Conservation (phyloP, 805 yeast species). For the Hanseniaspora meyeri region DNA sequence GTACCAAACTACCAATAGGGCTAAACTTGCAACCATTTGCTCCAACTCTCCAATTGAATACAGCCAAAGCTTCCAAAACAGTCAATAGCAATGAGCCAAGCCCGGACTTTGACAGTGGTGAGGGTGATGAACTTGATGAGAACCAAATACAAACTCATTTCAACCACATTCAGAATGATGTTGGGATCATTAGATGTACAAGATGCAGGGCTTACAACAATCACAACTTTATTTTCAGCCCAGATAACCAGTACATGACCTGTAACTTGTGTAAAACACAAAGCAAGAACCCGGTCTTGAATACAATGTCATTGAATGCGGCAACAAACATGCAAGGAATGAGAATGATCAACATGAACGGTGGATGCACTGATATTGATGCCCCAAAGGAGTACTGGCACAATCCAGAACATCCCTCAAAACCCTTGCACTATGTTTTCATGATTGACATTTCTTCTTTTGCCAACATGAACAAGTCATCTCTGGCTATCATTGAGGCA, state of each 20-base stretch:
- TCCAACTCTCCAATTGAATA: slow-evolving; percentile 27
- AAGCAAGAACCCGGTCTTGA: slow-evolving; percentile 42
- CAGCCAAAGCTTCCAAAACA: neutral
- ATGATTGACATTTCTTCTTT: slow-evolving; percentile 58
- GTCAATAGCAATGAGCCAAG: neutral
- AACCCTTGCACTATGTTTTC: slow-evolving; percentile 56
- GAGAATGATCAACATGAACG: slow-evolving; percentile 58
- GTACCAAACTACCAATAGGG: slow-evolving; percentile 71
- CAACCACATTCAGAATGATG: slow-evolving; percentile 18
- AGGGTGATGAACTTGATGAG: slow-evolving; percentile 24
- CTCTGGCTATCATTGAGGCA: slow-evolving; percentile 50
- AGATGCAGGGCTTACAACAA: slow-evolving; percentile 87
- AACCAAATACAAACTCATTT: slow-evolving; percentile 9
- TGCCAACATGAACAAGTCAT: slow-evolving; percentile 45
- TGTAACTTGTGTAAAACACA: slow-evolving; percentile 84
- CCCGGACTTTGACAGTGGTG: slow-evolving; percentile 3
- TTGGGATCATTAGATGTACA: slow-evolving; percentile 77
- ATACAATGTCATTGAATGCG: slow-evolving; percentile 46
- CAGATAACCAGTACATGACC: slow-evolving; percentile 47
- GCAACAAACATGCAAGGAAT: slow-evolving; percentile 43
- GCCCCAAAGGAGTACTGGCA: slow-evolving; percentile 65
- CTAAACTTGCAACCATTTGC: slow-evolving; percentile 79
- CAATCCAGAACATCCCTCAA: slow-evolving; percentile 30
- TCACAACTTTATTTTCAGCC: slow-evolving; percentile 54
- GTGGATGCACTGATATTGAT: slow-evolving; percentile 73